These are phyloP conservation scores for Cordyceps sp. DNA, from an alignment of 2,329 filamentous ascomycete genomes.

Conservation along the genomic window DNA sequence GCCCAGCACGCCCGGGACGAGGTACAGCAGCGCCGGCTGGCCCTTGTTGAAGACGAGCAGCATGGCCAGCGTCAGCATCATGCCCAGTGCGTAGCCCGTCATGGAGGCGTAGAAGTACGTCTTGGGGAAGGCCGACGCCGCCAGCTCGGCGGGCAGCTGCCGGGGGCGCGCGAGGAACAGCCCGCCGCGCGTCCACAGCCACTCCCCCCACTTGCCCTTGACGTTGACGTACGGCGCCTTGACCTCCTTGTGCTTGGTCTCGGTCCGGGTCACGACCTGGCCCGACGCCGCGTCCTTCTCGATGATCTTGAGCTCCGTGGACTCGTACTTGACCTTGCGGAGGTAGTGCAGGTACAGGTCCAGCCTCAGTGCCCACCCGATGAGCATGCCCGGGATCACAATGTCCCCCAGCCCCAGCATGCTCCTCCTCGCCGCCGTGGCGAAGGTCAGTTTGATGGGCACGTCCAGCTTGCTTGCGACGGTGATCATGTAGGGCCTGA, in stretches of 20 bases:
- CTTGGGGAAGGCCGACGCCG: slow-evolving; percentile 50
- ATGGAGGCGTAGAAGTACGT: slow-evolving; percentile 71
- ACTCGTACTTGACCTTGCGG: slow-evolving; percentile 37
- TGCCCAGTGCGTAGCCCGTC: slow-evolving; percentile 59
- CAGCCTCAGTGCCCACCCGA: slow-evolving; percentile 77
- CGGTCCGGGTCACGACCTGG: slow-evolving; percentile 16
- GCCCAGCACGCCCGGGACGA: slow-evolving; percentile 71
- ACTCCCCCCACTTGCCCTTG: slow-evolving; percentile 66
- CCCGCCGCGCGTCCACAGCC: slow-evolving; percentile 49
- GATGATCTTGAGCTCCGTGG: slow-evolving; percentile 15
- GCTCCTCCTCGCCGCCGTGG: slow-evolving; percentile 45
- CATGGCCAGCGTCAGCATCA: slow-evolving; percentile 59
- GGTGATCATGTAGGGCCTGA: slow-evolving; percentile 63
- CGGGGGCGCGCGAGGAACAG: slow-evolving; percentile 10
- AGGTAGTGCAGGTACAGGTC: slow-evolving; percentile 77
- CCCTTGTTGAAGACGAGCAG: slow-evolving; percentile 66
- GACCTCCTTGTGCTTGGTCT: slow-evolving; percentile 26
- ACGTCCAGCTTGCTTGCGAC: slow-evolving; percentile 82
- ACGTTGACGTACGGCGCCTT: slow-evolving; percentile 39
- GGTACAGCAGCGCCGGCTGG: slow-evolving; percentile 80
- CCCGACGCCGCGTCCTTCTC: slow-evolving; percentile 16
- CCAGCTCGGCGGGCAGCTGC: slow-evolving; percentile 13
- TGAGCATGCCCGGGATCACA: slow-evolving; percentile 79
- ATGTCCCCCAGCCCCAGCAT: slow-evolving; percentile 95
- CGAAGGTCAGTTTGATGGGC: slow-evolving; percentile 79